phyloP scores from a whole-genome alignment of 2,329 filamentous ascomycete genomes.

The Ploettnerulaceae sp. region DNA sequence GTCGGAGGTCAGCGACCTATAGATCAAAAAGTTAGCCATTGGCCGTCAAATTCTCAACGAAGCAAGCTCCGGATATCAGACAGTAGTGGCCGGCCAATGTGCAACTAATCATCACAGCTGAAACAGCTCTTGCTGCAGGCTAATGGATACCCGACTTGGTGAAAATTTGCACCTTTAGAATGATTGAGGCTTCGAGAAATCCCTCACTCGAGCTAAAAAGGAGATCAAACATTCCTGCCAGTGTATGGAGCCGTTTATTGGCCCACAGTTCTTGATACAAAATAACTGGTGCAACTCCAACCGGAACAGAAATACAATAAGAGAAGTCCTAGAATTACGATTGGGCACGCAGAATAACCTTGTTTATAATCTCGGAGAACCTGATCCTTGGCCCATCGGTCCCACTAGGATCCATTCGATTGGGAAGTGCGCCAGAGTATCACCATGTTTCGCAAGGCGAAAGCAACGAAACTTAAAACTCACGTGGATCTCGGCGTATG shows the following conservation, averaged over 20 bases:
- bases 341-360: constrained; percentile 1
- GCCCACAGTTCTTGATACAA: constrained; percentile 7
- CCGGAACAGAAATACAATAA: constrained; percentile 5
- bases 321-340: neutral
- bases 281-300: constrained; percentile 7
- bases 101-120: no score
- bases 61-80: constrained; percentile 4
- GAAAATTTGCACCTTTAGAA: neutral
- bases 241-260: neutral
- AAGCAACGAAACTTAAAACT: constrained; percentile 38
- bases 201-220: neutral
- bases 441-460: constrained; percentile 16
- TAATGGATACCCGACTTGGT: neutral
- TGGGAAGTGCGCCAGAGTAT: constrained; percentile 3
- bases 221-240: constrained; percentile 4
- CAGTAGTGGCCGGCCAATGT: neutral
- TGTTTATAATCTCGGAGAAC: constrained; percentile 5
- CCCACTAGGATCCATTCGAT: constrained; percentile 1
- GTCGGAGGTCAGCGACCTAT: constrained; percentile 76
- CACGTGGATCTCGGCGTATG: constrained; percentile 77
- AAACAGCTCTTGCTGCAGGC: neutral
- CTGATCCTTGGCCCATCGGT: constrained; percentile 7
- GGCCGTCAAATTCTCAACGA: constrained; percentile 1
- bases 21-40: constrained; percentile 13
- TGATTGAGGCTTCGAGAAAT: neutral